A percentile compares a stretch with the other conserved stretches of the same genome.
These are phyloP conservation scores for Tylopilus plumbeoviolaceoides DNA, from an alignment of 768 basidiomycete genomes.

Conservation along the genomic window DNA sequence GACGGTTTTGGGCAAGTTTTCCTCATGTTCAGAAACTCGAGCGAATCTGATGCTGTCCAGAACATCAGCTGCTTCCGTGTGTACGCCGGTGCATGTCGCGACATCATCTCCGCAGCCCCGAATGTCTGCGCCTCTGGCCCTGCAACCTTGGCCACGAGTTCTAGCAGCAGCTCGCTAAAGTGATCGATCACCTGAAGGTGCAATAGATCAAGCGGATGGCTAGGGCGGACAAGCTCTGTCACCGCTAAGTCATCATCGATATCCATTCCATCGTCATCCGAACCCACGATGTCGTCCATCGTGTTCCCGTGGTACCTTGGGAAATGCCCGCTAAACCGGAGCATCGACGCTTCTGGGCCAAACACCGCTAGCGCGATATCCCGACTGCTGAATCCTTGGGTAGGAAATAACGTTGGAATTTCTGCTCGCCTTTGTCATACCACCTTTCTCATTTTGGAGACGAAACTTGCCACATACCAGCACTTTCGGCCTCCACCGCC, in stretches of 20 bases:
- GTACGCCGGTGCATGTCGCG: conserved; percentile 57
- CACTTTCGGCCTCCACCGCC: conserved; percentile 46
- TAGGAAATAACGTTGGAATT: conserved; percentile 26
- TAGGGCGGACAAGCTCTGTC: conserved; percentile 38
- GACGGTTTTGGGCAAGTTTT: conserved; percentile 31
- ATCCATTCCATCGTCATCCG: conserved; percentile 50
- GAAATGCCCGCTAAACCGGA: conserved; percentile 39
- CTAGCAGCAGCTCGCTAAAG: conserved; percentile 57
- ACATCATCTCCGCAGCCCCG: conserved; percentile 32
- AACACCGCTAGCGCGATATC: conserved; percentile 49
- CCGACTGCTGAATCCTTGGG: conserved; percentile 45
- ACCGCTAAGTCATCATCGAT: conserved; percentile 51
- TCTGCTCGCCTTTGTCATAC: conserved; percentile 16
- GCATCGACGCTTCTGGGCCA: conserved; percentile 34
- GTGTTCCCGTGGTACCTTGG: conserved; percentile 33
- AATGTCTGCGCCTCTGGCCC: conserved; percentile 42
- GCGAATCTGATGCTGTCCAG: conserved; percentile 54
- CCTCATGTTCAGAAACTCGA: conserved; percentile 52
- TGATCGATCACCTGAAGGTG: conserved; percentile 68
- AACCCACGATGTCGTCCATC: conserved; percentile 2
- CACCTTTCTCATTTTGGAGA: not conserved
- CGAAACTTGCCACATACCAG: conserved; percentile 33
- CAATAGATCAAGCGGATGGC: conserved; percentile 59
- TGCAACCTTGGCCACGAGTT: conserved; percentile 53
- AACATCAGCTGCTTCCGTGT: conserved; percentile 37